Conservation (phyloP, 148 eudicot species). For the Oxyria digyna region DNA sequence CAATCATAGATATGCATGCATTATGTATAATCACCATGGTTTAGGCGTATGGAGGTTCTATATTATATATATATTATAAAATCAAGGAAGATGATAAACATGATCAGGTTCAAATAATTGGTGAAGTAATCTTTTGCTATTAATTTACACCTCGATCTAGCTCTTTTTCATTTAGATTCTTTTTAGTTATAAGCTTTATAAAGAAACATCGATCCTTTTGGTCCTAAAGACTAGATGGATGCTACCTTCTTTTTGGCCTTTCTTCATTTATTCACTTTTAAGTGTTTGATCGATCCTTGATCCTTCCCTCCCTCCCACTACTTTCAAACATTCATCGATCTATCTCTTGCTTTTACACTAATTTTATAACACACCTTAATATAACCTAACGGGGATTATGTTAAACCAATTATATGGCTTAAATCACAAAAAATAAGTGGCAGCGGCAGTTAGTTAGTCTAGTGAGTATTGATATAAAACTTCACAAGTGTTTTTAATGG, state of each 20-base stretch:
- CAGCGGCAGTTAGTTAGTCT: too few species aligned
- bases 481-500: too few species aligned
- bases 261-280: slow-evolving; percentile 8
- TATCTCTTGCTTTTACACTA: background rate
- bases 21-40: too few species aligned
- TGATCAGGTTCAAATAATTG: background rate
- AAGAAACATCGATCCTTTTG: slow-evolving; percentile 7
- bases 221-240: slow-evolving; percentile 6
- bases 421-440: too few species aligned
- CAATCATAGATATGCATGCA: too few species aligned
- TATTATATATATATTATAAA: background rate
- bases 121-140: background rate
- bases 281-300: background rate
- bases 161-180: background rate
- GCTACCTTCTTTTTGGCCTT: slow-evolving; percentile 10
- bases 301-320: background rate
- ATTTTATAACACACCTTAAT: background rate
- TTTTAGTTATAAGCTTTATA: background rate
- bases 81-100: background rate
- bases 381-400: too few species aligned
- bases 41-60: background rate
- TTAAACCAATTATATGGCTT: too few species aligned
- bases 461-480: too few species aligned
- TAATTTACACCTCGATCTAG: background rate
- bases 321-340: slow-evolving; percentile 2